Conservation (phyloP, 768 basidiomycete species). For the Clathrus columnatus region DNA sequence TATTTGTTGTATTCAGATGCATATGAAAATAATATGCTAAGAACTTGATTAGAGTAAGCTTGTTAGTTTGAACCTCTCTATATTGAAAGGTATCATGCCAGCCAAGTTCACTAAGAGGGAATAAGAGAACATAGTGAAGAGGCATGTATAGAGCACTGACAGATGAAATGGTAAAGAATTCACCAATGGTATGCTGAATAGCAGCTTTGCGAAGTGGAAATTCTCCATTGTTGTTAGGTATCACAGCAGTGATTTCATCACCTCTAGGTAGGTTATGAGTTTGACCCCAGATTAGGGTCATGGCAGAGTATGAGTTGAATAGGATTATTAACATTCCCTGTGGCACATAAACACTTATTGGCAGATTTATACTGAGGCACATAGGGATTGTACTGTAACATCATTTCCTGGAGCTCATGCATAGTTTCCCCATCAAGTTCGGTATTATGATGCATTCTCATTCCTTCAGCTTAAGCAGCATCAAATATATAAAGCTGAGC, state of each 20-base stretch:
- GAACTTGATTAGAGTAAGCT: not conserved
- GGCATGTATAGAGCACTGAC: conserved; percentile 29
- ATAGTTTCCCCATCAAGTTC: not conserved
- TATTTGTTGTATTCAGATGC: conserved; percentile 15
- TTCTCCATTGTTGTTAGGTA: conserved; percentile 25
- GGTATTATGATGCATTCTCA: not conserved
- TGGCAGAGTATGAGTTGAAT: not conserved
- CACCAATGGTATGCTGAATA: conserved; percentile 18
- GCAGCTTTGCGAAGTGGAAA: conserved; percentile 27
- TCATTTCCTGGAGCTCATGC: not conserved
- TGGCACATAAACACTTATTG: not conserved
- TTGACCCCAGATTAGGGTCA: conserved; percentile 15
- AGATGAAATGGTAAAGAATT: conserved; percentile 26
- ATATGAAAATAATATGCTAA: conserved; percentile 26
- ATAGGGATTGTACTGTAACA: not conserved
- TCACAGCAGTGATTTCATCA: conserved; percentile 34
- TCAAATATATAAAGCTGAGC: not conserved
- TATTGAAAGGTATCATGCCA: conserved; percentile 25
- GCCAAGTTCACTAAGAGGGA: conserved; percentile 31
- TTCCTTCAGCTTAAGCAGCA: not conserved
- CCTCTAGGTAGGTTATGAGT: conserved; percentile 37
- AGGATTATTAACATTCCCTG: not conserved
- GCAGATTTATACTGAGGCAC: not conserved
- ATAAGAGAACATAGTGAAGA: conserved; percentile 37
- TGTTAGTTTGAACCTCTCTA: not conserved